A percentile compares a stretch with the other conserved stretches of the same genome.
Evolutionary conservation across 176 grass and related monocot genomes (phyloP).

Genomic region (Poa pratensis): DNA sequence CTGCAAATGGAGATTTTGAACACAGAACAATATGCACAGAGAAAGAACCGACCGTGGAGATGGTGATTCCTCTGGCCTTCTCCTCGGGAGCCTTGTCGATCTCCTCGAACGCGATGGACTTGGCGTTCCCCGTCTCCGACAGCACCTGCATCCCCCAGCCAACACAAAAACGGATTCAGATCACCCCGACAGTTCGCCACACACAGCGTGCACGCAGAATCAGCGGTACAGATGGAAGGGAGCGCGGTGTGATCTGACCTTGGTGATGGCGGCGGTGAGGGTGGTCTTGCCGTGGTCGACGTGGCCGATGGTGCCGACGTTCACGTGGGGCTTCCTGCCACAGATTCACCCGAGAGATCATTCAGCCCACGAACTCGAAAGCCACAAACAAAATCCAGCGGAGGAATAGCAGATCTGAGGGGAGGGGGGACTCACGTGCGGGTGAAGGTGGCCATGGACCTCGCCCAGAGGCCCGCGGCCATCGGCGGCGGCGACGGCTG

Average conservation of each 20-base stretch:
- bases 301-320: constrained; percentile 95
- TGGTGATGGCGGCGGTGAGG: constrained; percentile 95
- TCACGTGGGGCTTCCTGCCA: constrained; percentile 92
- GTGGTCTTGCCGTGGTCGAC: constrained; percentile 97
- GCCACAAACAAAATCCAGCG: too few species aligned
- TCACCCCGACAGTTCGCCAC: not conserved
- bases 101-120: constrained; percentile 93
- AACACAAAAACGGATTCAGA: not conserved
- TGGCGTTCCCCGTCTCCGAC: constrained; percentile 76
- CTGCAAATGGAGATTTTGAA: not conserved
- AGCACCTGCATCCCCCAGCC: constrained; percentile 60
- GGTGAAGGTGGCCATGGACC: constrained; percentile 97
- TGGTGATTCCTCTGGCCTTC: constrained; percentile 99
- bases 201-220: not conserved
- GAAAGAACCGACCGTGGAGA: constrained; percentile 65
- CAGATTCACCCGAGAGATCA: constrained; percentile 31
- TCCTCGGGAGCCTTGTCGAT: constrained; percentile 98
- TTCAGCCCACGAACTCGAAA: not conserved
- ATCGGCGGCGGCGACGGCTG: constrained; percentile 9
- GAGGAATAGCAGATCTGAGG: constrained; percentile 39
- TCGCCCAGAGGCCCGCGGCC: constrained; percentile 49
- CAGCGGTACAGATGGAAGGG: too few species aligned
- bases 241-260: constrained; percentile 44
- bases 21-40: not conserved
- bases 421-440: constrained; percentile 65